A percentile compares a stretch with the other conserved stretches of the same genome.
phyloP scores from a whole-genome alignment of 345 rosid genomes.

The Populus deltoides region DNA sequence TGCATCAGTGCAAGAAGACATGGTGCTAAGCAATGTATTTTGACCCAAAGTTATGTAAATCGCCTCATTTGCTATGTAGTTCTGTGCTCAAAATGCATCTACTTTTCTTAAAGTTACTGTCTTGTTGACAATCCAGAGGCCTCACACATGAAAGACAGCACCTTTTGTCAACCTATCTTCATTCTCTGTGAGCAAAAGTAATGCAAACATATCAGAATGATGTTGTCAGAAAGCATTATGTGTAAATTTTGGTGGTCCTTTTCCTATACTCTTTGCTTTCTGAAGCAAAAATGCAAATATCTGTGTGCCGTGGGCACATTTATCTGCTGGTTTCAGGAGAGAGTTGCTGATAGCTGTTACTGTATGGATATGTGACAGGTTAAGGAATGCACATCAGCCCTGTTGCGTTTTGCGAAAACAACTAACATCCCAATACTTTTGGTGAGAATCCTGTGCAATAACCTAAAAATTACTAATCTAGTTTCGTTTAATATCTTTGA shows the following conservation, averaged over 20 bases:
- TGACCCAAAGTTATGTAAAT: neutral
- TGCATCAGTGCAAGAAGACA: neutral
- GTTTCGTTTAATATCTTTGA: neutral
- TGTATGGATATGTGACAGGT: slow-evolving; percentile 47
- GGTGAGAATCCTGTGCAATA: slow-evolving; percentile 49
- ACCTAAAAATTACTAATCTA: neutral
- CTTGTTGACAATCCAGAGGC: neutral
- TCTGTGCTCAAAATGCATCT: neutral
- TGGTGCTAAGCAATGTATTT: neutral
- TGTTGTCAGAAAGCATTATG: neutral
- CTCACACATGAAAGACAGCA: neutral
- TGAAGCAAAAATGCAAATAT: neutral
- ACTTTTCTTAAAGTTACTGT: neutral
- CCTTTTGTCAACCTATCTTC: neutral
- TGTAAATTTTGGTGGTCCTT: neutral
- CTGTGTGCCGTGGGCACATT: neutral
- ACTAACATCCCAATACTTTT: slow-evolving; percentile 78
- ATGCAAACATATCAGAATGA: neutral
- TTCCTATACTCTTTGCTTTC: neutral
- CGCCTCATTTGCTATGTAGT: neutral
- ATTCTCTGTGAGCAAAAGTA: neutral
- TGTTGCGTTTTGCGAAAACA: slow-evolving; percentile 84
- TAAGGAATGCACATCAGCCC: slow-evolving; percentile 81
- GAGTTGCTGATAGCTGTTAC: neutral
- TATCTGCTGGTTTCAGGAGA: neutral